A percentile compares a stretch with the other conserved stretches of the same genome.
phyloP scores from a whole-genome alignment of 1,284 basidiomycete genomes.

The Boletus semigastroideus region DNA sequence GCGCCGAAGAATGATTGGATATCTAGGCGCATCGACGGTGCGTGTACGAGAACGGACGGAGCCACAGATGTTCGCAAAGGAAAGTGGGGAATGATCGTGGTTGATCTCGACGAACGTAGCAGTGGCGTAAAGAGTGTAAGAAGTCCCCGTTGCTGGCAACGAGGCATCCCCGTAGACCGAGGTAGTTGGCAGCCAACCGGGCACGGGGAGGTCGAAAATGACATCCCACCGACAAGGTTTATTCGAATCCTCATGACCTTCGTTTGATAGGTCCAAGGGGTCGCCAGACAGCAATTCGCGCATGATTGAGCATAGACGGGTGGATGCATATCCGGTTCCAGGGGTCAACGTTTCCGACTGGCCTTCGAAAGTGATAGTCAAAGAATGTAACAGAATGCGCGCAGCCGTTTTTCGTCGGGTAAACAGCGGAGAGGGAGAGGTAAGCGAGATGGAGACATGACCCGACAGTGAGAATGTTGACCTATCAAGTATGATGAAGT shows the following conservation, averaged over 20 bases:
- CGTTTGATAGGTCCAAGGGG: slow-evolving; percentile 60
- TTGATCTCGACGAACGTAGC: slow-evolving; percentile 54
- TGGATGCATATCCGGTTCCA: slow-evolving; percentile 56
- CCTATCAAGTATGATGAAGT: slow-evolving; percentile 37
- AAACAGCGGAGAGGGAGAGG: slow-evolving; percentile 50
- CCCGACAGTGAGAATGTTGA: slow-evolving; percentile 78
- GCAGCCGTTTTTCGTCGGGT: slow-evolving; percentile 43
- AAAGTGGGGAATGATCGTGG: slow-evolving; percentile 39
- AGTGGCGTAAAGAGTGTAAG: slow-evolving; percentile 66
- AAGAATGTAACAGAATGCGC: slow-evolving; percentile 60
- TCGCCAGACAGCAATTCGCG: slow-evolving; percentile 55
- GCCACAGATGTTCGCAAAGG: slow-evolving; percentile 48
- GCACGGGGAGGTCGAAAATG: slow-evolving; percentile 68
- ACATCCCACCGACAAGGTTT: slow-evolving; percentile 65
- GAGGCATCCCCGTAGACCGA: slow-evolving; percentile 44
- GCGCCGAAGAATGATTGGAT: slow-evolving; percentile 44
- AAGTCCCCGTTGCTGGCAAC: slow-evolving; percentile 48
- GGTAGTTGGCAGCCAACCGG: slow-evolving; percentile 74
- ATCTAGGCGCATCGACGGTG: slow-evolving; percentile 36
- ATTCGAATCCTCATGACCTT: slow-evolving; percentile 53
- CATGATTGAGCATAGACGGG: slow-evolving; percentile 65
- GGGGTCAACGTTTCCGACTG: slow-evolving; percentile 65
- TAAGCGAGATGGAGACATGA: slow-evolving; percentile 59
- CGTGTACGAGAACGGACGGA: slow-evolving; percentile 45
- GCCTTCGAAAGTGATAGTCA: slow-evolving; percentile 73